Base-by-base conservation (phyloP, 805 yeast species). In the Schwanniomyces sp. region DNA sequence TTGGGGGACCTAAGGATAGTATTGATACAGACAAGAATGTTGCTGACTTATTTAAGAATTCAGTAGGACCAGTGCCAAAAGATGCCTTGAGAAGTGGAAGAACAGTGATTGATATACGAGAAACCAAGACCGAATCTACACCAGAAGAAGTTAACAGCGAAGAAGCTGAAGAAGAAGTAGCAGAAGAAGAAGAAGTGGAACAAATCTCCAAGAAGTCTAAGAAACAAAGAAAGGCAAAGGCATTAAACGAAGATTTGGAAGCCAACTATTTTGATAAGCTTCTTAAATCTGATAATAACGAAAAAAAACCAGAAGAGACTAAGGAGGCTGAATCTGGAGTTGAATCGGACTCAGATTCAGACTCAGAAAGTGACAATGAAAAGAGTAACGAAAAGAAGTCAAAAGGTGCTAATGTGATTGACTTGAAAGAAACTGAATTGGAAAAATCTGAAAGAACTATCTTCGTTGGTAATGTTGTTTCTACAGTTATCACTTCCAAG, bases 391-490 rank as follows among this genome's bases (percentile, higher is more conserved):
- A 48, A 17, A 34, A 40, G 11, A 53, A 57, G 43, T 16, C 53
- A 11, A 55, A 54, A 24, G 58, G 58, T 2, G 85, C 87, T 34
- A 77, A 75, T 53, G 66, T 70, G 3, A 57, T 84, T 40, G 86
- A 86, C 66, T 66, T 85, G 50, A 84, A 84, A 61, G 85, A 82
- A 52, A 69, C 69, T n/a, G 96, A 90, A 62, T 71, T 87, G 42
- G 88, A 81, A 55, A 88, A 88, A 65, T 95, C 96, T 5, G 89
- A 86, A 54, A 78, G 85, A 56, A 90, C 96, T 0, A 74, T 92
- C 0, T 94, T 94, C 59, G 84, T 94, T 8, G 98, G 97, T 39
- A 94, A 94, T 64, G 80, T 92, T 11, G 80, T 88, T 29, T 69
- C 82, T 34, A 60, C 70, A 0, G 90, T 84, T 7, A 80, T 91